Evolutionary conservation across 202 grass and related monocot genomes (phyloP).

Genomic region (Setaria viridis): DNA sequence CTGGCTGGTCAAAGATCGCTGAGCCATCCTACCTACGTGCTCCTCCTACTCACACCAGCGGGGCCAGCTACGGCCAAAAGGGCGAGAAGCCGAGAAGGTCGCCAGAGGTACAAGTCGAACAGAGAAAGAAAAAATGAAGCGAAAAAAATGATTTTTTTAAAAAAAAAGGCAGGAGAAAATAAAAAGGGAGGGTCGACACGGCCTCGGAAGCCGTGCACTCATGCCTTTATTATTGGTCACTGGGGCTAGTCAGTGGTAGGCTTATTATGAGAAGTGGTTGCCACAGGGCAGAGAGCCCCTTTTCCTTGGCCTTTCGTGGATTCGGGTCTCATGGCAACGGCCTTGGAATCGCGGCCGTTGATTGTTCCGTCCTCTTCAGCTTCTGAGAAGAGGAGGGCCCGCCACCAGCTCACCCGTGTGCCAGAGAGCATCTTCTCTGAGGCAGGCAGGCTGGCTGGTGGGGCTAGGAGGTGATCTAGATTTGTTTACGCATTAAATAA

Average conservation of each 20-base stretch:
- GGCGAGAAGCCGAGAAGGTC: no score
- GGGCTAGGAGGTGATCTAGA: conserved; percentile 18
- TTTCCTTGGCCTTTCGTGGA: conserved; percentile 1
- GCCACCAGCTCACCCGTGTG: conserved; percentile 45
- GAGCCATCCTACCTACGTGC: conserved; percentile 21
- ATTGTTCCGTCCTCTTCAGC: conserved; percentile 65
- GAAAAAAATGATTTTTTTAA: background rate
- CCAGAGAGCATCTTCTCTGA: conserved; percentile 47
- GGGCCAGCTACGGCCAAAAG: background rate
- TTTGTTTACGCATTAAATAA: conserved; percentile 61
- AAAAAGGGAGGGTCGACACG: conserved; percentile 36
- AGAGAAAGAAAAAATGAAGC: conserved; percentile 14
- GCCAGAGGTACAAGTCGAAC: conserved; percentile 6
- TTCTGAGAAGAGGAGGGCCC: conserved; percentile 34
- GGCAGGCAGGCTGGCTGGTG: conserved; percentile 32
- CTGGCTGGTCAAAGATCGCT: conserved; percentile 68
- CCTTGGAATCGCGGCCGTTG: conserved; percentile 85
- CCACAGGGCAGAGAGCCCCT: conserved; percentile 5
- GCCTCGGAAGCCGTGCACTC: conserved; percentile 53
- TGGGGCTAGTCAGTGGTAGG: conserved; percentile 35
- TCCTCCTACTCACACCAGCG: background rate
- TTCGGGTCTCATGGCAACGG: conserved; percentile 47
- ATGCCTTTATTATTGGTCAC: conserved; percentile 40
- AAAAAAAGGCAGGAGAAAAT: background rate
- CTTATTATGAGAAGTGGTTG: conserved; percentile 37